Percentiles rank a stretch among this genome's conserved stretches.
Conservation (phyloP, 345 rosid genomes). For the Erodium maritimum region DNA sequence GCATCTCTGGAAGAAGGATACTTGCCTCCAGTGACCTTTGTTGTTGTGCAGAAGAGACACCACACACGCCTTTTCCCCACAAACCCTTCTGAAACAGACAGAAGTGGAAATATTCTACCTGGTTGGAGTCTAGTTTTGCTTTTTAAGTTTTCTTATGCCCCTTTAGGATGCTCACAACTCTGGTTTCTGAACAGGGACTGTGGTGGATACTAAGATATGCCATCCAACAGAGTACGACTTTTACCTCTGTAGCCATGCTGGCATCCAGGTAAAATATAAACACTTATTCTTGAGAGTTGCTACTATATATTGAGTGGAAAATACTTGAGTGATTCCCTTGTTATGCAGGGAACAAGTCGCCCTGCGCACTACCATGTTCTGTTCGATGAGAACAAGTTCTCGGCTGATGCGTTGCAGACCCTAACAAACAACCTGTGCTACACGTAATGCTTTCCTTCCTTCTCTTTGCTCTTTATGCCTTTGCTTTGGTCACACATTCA, state of each 20-base stretch:
- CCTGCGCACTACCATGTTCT: slow-evolving; percentile 74
- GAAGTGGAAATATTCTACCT: slow-evolving; percentile 62
- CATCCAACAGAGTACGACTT: slow-evolving; percentile 68
- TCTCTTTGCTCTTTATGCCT: neutral
- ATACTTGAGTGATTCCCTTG: too few relatives aligned
- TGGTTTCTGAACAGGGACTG: slow-evolving; percentile 41
- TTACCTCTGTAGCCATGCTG: slow-evolving; percentile 73
- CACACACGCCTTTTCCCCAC: slow-evolving; percentile 68
- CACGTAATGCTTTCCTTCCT: slow-evolving; percentile 32
- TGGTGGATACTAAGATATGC: slow-evolving; percentile 65
- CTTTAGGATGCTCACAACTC: neutral
- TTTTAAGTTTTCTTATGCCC: neutral
- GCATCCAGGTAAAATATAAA: slow-evolving; percentile 46
- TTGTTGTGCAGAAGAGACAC: slow-evolving; percentile 74
- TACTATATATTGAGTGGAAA: neutral
- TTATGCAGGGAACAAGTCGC: slow-evolving; percentile 57
- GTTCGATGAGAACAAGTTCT: slow-evolving; percentile 49
- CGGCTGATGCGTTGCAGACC: slow-evolving; percentile 43
- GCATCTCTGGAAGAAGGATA: slow-evolving; percentile 37
- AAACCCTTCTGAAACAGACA: slow-evolving; percentile 23
- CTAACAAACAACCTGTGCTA: slow-evolving; percentile 65
- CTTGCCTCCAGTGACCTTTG: slow-evolving; percentile 53
- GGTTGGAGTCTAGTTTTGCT: slow-evolving; percentile 24
- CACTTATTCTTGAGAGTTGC: neutral
- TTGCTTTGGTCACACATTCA: neutral